phyloP scores from a whole-genome alignment of 768 basidiomycete species.

The Russula ochroleuca region DNA sequence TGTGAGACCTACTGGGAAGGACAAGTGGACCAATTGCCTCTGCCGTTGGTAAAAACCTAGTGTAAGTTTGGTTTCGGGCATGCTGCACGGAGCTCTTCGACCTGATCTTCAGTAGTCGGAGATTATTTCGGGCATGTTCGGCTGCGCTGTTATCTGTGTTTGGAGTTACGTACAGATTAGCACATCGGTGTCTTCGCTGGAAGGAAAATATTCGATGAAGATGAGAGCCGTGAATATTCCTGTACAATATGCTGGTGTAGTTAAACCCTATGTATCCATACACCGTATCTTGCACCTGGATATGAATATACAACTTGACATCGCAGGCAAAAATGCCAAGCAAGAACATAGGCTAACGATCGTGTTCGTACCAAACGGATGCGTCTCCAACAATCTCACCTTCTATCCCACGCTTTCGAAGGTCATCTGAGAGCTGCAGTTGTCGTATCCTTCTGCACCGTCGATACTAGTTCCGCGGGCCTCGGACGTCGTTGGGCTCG shows the following conservation, averaged over 20 bases:
- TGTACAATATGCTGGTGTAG: not conserved
- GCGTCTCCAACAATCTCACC: not conserved
- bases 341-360: not conserved
- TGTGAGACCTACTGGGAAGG: not conserved
- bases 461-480: not conserved
- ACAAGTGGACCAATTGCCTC: not conserved
- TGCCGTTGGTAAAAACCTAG: not conserved
- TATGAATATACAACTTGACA: not conserved
- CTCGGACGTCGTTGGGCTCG: conserved; percentile 17
- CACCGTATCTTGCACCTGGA: not conserved
- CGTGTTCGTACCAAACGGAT: not conserved
- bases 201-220: not conserved
- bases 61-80: not conserved
- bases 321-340: not conserved
- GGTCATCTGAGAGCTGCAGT: not conserved
- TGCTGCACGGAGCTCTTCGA: not conserved
- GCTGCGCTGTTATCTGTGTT: not conserved
- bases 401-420: not conserved
- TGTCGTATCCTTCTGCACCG: not conserved
- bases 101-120: not conserved
- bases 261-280: not conserved
- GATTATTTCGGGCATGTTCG: not conserved
- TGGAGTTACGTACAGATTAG: not conserved
- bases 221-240: not conserved
- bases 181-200: not conserved